Evolutionary conservation across 2,329 filamentous ascomycete genomes (phyloP), one percentile per base, ranked within the genome.

Genomic region (Trichoderma harzianum): DNA sequence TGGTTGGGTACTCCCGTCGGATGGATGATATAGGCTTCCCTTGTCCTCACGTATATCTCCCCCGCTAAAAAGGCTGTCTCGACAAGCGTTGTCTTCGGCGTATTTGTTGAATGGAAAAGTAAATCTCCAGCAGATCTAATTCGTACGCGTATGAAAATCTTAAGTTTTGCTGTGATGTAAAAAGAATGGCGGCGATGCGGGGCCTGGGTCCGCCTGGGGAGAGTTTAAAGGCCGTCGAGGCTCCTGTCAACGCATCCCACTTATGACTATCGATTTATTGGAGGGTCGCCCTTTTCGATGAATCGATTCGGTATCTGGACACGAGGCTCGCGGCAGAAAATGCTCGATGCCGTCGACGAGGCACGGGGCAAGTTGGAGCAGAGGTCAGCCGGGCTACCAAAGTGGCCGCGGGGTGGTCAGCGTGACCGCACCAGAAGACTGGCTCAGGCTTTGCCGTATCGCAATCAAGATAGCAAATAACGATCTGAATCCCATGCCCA

Each of bases 401-500:
- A 62, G 72, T 62, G 63, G 69, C 51, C 60, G 72, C 70, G 70
- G 72, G 70, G 72, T 71, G 72, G 72, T 73, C 72, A 73, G 72
- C 72, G 72, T 69, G 72, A 71, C 69, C 72, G 55, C 61, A 71
- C 69, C 64, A 62, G 66, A 53, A 63, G 67, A 58, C 58, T 55
- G 60, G 43, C 53, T 71, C 62, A 66, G 57, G 57, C 57, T 69
- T 62, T 30, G 55, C 53, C 30, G 47, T 30, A 62, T 65, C 43
- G 58, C 70, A 72, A 24, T 63, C 64, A 63, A 55, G 43, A 68
- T 32, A 57, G 43, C 70, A 58, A 28, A 34, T 34, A 43, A 65
- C 64, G 51, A 63, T 58, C 21, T 43, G n/a, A 47, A 58, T 63
- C 57, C 64, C 64, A 72, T 72, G 58, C 47, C 70, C 70, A 68